Evolutionary conservation across 257 asterid genomes (phyloP).

Genomic region (Nicotiana sylvestris): DNA sequence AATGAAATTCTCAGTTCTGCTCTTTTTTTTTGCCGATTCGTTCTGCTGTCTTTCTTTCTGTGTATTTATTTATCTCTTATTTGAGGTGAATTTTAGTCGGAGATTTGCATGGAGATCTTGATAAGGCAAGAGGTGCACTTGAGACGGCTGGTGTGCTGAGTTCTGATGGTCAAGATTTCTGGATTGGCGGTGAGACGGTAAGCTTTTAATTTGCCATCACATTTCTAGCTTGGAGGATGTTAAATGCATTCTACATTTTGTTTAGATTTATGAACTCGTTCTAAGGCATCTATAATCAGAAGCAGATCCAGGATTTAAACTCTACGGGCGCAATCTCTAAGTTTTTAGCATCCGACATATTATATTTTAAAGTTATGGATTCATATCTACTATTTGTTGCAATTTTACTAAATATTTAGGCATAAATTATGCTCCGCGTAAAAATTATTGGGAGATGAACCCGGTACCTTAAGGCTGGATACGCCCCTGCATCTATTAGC

Average conservation of each 20-base stretch:
- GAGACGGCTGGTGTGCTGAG: constrained; percentile 85
- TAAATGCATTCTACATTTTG: background rate
- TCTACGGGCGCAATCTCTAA: too few species aligned
- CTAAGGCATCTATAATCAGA: background rate
- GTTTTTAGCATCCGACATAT: too few species aligned
- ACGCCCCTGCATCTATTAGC: background rate
- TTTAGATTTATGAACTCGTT: background rate
- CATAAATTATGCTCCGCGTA: too few species aligned
- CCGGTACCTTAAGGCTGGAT: too few species aligned
- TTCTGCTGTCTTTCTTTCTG: background rate
- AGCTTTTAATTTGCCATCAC: constrained; percentile 9
- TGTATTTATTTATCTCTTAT: too few species aligned
- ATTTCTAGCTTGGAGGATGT: background rate
- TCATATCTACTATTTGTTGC: too few species aligned
- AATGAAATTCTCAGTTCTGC: too few species aligned
- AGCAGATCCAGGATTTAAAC: too few species aligned
- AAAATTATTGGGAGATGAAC: too few species aligned
- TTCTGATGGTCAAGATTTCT: constrained; percentile 64
- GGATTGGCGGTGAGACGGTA: constrained; percentile 95
- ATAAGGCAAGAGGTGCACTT: constrained; percentile 86
- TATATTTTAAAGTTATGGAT: too few species aligned
- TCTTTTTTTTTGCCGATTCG: too few species aligned
- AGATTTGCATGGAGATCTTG: constrained; percentile 95
- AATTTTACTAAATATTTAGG: too few species aligned
- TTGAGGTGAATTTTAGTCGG: constrained; percentile 51